Evolutionary conservation across 805 yeast genomes (phyloP).

Genomic region (Barnettozyma siamensis): DNA sequence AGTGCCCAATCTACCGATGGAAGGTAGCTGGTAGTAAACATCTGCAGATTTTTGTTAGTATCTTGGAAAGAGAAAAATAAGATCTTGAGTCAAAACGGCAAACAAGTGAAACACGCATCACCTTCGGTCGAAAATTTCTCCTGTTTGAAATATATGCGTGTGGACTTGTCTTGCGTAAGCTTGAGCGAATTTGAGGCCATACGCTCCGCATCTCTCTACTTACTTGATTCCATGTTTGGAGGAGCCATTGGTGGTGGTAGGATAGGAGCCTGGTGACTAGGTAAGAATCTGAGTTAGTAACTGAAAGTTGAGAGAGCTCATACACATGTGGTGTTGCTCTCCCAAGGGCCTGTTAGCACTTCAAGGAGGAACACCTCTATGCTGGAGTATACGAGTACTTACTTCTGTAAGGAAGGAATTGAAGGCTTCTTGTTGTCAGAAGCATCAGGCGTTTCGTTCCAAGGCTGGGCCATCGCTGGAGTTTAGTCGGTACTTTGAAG

Average conservation of each 20-base stretch:
- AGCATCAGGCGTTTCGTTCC: slow-evolving; percentile 23
- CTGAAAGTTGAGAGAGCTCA: neutral
- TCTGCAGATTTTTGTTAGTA: slow-evolving; percentile 17
- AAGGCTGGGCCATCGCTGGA: slow-evolving; percentile 20
- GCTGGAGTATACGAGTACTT: slow-evolving; percentile 9
- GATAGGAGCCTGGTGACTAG: slow-evolving; percentile 55
- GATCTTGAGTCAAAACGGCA: too few species aligned
- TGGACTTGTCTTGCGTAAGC: too few species aligned
- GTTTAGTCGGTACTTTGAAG: too few species aligned
- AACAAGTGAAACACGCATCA: too few species aligned
- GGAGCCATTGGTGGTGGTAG: slow-evolving; percentile 46
- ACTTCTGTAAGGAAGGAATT: slow-evolving; percentile 26
- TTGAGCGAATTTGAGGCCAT: too few species aligned
- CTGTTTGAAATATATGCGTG: too few species aligned
- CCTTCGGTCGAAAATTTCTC: too few species aligned
- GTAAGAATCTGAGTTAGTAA: slow-evolving; percentile 1
- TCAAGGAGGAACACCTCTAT: too few species aligned
- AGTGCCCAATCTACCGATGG: slow-evolving; percentile 16
- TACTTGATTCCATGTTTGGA: slow-evolving; percentile 23
- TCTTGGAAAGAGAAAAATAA: neutral
- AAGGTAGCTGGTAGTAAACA: slow-evolving; percentile 21
- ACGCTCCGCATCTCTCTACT: slow-evolving; percentile 12
- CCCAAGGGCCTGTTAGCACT: too few species aligned
- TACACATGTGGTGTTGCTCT: too few species aligned
- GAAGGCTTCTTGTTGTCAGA: slow-evolving; percentile 23